Conservation (phyloP, 2,329 filamentous ascomycete genomes). For the Chaetomiaceae sp. region DNA sequence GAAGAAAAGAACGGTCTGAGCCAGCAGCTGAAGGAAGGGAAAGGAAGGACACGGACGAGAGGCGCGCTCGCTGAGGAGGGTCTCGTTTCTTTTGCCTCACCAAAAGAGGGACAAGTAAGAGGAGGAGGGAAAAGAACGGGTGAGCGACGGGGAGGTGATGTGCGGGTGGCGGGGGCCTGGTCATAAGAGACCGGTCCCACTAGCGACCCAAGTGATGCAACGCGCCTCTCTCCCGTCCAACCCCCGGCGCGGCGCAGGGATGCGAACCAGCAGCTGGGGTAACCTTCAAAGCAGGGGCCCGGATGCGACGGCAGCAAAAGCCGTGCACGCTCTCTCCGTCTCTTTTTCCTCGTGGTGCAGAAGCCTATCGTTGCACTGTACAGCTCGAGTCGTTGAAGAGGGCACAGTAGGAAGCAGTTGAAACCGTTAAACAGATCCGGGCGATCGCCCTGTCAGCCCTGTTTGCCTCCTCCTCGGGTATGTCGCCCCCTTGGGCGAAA, state of each 20-base stretch:
- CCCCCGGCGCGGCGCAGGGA: slow-evolving; percentile 10
- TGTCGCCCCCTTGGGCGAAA: neutral
- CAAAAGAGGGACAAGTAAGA: slow-evolving; percentile 32
- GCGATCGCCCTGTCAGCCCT: neutral
- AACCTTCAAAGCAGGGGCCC: slow-evolving; percentile 1
- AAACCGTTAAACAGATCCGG: neutral
- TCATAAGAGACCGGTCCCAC: slow-evolving; percentile 21
- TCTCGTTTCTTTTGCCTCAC: slow-evolving; percentile 41
- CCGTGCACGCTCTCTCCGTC: slow-evolving; percentile 3
- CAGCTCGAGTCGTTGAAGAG: no score
- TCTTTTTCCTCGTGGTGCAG: slow-evolving; percentile 2
- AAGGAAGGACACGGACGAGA: slow-evolving; percentile 35
- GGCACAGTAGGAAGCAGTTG: no score
- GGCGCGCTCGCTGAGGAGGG: slow-evolving; percentile 31
- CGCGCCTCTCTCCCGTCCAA: slow-evolving; percentile 10
- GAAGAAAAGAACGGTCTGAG: slow-evolving; percentile 50
- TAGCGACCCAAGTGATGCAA: slow-evolving; percentile 11
- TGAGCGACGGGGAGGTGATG: slow-evolving; percentile 15
- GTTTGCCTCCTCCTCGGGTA: neutral
- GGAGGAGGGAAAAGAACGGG: slow-evolving; percentile 22
- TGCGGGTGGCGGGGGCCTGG: slow-evolving; percentile 19
- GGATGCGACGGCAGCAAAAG: slow-evolving; percentile 13
- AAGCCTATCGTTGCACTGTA: slow-evolving; percentile 14
- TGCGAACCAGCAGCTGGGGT: slow-evolving; percentile 8
- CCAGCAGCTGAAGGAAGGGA: slow-evolving; percentile 47